A percentile compares a stretch with the other conserved stretches of the same genome.
Conservation (phyloP, 176 grass and related monocot genomes). For the Thinopyrum elongatum region DNA sequence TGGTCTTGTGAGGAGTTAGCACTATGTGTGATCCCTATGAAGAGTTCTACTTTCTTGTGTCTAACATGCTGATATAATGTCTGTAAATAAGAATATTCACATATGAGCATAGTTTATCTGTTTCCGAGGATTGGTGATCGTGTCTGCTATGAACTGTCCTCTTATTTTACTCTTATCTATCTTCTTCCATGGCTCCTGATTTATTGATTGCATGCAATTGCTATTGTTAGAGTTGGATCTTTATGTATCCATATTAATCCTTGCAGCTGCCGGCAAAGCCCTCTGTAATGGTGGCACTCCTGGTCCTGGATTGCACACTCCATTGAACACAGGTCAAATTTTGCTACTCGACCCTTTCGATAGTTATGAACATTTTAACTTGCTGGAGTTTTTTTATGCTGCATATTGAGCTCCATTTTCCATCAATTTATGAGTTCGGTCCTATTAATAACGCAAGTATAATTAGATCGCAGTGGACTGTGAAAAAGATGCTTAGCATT, state of each 20-base stretch:
- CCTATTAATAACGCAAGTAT: not conserved
- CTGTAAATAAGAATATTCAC: not conserved
- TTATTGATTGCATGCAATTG: conserved; percentile 2
- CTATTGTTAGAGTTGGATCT: conserved; percentile 25
- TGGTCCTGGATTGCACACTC: conserved; percentile 23
- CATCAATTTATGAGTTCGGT: not conserved
- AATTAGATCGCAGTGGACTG: not conserved
- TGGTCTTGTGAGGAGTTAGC: not conserved
- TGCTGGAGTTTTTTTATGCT: conserved; percentile 10
- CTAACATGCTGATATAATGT: not conserved
- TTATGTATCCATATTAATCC: conserved; percentile 11
- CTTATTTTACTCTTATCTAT: not conserved
- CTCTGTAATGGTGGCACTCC: not conserved
- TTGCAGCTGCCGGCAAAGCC: conserved; percentile 23
- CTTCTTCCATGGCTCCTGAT: not conserved
- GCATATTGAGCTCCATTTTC: conserved; percentile 13
- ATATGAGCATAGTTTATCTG: conserved; percentile 1
- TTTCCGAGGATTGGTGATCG: not conserved
- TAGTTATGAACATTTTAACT: conserved; percentile 1
- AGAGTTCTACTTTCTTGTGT: not conserved
- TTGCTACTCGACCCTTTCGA: conserved; percentile 21
- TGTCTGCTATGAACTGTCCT: not conserved
- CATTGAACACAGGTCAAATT: conserved; percentile 18
- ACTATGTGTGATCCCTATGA: not conserved
- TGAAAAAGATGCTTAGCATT: not conserved